These are phyloP conservation scores for Carpinus fangiana DNA, from an alignment of 306 rosid genomes.

Conservation along the genomic window DNA sequence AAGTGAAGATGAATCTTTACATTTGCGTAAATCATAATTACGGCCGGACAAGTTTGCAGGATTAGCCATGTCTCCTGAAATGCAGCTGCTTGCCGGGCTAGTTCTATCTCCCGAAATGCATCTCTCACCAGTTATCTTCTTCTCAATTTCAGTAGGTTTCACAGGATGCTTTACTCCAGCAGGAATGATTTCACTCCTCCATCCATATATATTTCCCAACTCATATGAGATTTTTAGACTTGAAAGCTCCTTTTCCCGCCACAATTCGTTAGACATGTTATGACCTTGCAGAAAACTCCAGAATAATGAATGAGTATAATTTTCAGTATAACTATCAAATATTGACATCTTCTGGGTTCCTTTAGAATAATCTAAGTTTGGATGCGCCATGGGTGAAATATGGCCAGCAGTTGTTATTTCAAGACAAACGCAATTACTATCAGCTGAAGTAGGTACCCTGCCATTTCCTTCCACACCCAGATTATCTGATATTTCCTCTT, in stretches of 20 bases:
- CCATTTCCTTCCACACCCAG: conserved; percentile 41
- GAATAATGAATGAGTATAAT: conserved; percentile 45
- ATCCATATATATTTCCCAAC: conserved; percentile 44
- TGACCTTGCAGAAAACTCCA: conserved; percentile 36
- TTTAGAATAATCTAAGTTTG: conserved; percentile 39
- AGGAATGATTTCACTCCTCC: conserved; percentile 43
- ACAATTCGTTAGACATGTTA: conserved; percentile 29
- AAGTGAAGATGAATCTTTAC: conserved; percentile 26
- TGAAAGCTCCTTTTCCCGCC: conserved; percentile 42
- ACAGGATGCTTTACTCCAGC: conserved; percentile 21
- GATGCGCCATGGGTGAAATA: conserved; percentile 35
- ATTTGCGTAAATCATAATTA: conserved; percentile 23
- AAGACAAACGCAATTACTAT: conserved; percentile 32
- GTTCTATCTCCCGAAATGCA: conserved; percentile 17
- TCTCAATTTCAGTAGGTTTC: conserved; percentile 37
- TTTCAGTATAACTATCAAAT: conserved; percentile 38
- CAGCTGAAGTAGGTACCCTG: conserved; percentile 31
- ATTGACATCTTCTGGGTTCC: conserved; percentile 53
- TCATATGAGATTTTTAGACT: conserved; percentile 43
- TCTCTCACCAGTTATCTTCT: conserved; percentile 31
- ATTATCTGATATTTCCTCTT: conserved; percentile 35
- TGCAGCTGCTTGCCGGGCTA: conserved; percentile 23
- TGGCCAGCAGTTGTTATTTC: conserved; percentile 17
- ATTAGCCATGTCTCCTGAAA: conserved; percentile 34
- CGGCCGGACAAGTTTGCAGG: conserved; percentile 27